Percentiles rank a stretch among this genome's conserved stretches.
These are phyloP conservation scores for Priceomyces melissophilus DNA, from an alignment of 805 yeast species.

Conservation along the genomic window DNA sequence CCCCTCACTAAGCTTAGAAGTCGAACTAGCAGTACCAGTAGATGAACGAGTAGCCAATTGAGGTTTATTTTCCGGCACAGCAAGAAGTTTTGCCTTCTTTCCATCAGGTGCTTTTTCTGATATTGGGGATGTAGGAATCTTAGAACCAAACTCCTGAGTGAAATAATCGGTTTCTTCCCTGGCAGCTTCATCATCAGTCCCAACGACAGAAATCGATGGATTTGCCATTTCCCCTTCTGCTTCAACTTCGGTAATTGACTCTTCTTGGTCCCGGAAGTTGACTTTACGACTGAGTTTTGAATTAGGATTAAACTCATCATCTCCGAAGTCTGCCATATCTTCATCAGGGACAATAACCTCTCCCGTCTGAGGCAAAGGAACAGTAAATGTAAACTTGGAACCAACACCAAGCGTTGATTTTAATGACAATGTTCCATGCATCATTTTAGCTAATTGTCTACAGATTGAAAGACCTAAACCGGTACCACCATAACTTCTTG, in stretches of 20 bases:
- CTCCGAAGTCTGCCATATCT: constrained; percentile 44
- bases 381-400: constrained; percentile 74
- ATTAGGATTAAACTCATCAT: constrained; percentile 64
- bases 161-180: no score
- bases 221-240: no score
- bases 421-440: constrained; percentile 81
- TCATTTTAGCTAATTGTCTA: constrained; percentile 82
- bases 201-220: no score
- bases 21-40: constrained; percentile 50
- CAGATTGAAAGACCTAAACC: constrained; percentile 91
- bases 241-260: no score
- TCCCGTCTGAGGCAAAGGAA: constrained; percentile 69
- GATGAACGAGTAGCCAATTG: constrained; percentile 44
- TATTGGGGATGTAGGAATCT: no score
- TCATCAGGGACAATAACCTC: constrained; percentile 41
- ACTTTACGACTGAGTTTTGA: constrained; percentile 52
- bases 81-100: not conserved
- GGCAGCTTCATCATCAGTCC: no score
- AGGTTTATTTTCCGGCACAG: constrained; percentile 29
- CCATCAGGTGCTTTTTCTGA: no score
- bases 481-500: constrained; percentile 92
- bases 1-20: constrained; percentile 9
- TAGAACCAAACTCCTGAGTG: no score
- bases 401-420: constrained; percentile 79
- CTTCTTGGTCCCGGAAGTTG: constrained; percentile 25